These are phyloP conservation scores for Strobilomyces confusus DNA, from an alignment of 768 basidiomycete species.

Conservation along the genomic window DNA sequence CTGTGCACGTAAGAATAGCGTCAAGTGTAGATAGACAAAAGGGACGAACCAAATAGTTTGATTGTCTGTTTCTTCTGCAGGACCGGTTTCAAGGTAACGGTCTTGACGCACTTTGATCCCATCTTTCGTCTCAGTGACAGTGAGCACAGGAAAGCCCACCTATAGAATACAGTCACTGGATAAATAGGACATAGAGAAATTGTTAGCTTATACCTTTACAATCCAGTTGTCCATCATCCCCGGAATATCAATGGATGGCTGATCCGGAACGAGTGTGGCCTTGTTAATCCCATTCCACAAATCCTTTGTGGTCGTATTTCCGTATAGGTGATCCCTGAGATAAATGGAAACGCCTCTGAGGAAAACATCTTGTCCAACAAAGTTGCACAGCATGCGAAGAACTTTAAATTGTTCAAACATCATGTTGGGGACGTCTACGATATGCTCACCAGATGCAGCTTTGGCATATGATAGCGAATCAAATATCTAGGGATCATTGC, in stretches of 20 bases:
- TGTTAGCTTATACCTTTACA: conserved; percentile 47
- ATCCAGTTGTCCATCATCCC: conserved; percentile 92
- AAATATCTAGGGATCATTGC: conserved; percentile 60
- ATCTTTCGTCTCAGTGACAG: conserved; percentile 69
- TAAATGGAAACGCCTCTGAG: conserved; percentile 86
- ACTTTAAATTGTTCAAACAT: conserved; percentile 40
- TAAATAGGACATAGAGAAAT: neutral
- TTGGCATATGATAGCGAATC: conserved; percentile 86
- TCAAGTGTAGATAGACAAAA: neutral
- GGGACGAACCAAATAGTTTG: conserved; percentile 72
- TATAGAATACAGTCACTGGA: conserved; percentile 12
- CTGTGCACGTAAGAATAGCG: conserved; percentile 32
- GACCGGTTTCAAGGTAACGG: conserved; percentile 86
- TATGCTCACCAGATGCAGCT: conserved; percentile 61
- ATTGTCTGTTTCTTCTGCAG: conserved; percentile 75
- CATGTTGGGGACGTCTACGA: neutral
- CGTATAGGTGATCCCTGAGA: conserved; percentile 83
- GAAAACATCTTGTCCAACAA: conserved; percentile 88
- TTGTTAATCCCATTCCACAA: conserved; percentile 83
- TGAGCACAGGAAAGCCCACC: conserved; percentile 87
- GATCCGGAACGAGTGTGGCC: conserved; percentile 49
- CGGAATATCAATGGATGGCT: conserved; percentile 53
- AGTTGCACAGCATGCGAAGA: conserved; percentile 88
- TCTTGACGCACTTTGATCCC: conserved; percentile 84
- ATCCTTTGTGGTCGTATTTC: conserved; percentile 80